Conservation (phyloP, 129 eudicot genomes). For the Tagetes patula region DNA sequence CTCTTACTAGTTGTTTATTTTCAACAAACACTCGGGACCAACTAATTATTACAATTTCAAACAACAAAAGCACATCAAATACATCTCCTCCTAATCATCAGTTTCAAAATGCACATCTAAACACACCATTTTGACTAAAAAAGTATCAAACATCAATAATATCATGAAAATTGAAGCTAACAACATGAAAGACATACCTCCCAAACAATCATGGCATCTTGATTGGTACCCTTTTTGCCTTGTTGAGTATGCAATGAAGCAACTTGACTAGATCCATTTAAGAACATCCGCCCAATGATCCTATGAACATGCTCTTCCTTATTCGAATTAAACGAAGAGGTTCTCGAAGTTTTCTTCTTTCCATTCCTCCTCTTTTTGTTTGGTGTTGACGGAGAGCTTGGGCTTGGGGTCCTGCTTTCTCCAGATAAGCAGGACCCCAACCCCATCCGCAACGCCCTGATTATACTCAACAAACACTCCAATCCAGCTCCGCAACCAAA, state of each 20-base stretch:
- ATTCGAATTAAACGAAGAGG: conserved; percentile 59
- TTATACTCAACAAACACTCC: conserved; percentile 77
- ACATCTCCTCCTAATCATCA: background rate
- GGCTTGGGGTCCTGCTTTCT: conserved; percentile 92
- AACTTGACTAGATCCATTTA: conserved; percentile 72
- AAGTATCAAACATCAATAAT: background rate
- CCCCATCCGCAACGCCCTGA: conserved; percentile 81
- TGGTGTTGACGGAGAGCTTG: conserved; percentile 50
- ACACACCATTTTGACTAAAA: background rate
- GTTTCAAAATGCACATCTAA: too few species aligned
- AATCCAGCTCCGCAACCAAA: conserved; percentile 64
- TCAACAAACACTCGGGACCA: background rate
- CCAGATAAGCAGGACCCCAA: conserved; percentile 90
- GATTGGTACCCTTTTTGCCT: conserved; percentile 98
- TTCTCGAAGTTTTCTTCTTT: conserved; percentile 51
- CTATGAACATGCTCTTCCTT: conserved; percentile 72
- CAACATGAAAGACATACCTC: conserved; percentile 50
- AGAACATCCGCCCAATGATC: conserved; percentile 65
- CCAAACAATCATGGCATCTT: conserved; percentile 99
- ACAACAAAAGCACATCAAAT: background rate
- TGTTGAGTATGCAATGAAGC: conserved; percentile 87
- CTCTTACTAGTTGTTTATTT: background rate
- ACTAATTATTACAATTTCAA: background rate
- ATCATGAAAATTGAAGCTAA: too few species aligned
- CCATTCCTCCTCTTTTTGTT: conserved; percentile 42